Evolutionary conservation across 139 green algal species (phyloP).

Genomic region (Tetradesmus lagerheimii): DNA sequence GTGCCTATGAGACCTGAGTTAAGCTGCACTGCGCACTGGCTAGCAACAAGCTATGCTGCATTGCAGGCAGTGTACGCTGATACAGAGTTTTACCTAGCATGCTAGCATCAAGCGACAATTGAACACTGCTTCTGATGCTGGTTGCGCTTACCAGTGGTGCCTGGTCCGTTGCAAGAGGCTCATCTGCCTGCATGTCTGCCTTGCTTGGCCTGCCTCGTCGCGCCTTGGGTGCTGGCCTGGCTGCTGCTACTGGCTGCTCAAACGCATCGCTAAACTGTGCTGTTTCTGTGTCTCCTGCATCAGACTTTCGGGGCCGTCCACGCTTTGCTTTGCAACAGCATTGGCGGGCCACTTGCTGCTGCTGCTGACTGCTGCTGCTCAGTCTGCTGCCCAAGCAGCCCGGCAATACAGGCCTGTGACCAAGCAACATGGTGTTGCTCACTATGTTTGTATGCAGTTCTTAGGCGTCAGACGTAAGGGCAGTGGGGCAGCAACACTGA

Average conservation of each 20-base stretch:
- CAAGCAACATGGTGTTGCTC: neutral
- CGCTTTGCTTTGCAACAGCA: slow-evolving; percentile 22
- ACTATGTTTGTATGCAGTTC: too few relatives aligned
- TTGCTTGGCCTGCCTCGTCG: slow-evolving; percentile 12
- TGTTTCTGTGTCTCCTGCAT: neutral
- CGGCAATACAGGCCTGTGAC: too few relatives aligned
- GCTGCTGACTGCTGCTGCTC: neutral
- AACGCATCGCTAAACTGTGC: neutral
- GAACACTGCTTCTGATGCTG: neutral
- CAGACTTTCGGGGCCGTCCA: slow-evolving; percentile 16
- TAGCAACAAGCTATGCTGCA: too few relatives aligned
- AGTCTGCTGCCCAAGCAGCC: neutral
- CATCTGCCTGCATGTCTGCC: slow-evolving; percentile 4
- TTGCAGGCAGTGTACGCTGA: too few relatives aligned
- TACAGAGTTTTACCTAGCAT: too few relatives aligned
- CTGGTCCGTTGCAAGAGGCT: neutral
- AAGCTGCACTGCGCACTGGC: too few relatives aligned
- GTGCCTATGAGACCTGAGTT: too few relatives aligned
- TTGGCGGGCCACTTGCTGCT: slow-evolving; percentile 3
- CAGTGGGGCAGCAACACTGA: neutral
- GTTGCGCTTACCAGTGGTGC: neutral
- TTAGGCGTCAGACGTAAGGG: neutral
- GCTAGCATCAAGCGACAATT: too few relatives aligned
- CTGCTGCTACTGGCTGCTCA: slow-evolving; percentile 15
- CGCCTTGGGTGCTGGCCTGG: neutral